Evolutionary conservation across 495 filamentous ascomycete genomes (phyloP).

Genomic region (Chaetomium cochliodes): DNA sequence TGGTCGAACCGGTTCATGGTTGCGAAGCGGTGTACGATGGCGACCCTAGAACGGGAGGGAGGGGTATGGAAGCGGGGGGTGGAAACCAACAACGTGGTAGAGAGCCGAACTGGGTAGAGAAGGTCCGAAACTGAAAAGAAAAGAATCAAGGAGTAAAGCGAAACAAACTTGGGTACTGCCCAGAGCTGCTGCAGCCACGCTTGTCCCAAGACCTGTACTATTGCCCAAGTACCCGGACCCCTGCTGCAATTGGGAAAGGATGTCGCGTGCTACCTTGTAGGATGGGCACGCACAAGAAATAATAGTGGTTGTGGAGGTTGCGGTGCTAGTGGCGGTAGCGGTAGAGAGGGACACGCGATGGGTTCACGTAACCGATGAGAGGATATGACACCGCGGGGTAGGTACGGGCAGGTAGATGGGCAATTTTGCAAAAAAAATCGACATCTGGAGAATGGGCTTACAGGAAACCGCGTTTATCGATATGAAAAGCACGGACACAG

Average conservation of each 20-base stretch:
- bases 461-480: conserved; percentile 9
- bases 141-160: not conserved
- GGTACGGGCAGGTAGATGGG: not conserved
- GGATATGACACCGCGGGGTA: conserved; percentile 7
- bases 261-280: not conserved
- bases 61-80: not conserved
- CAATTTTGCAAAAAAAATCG: not conserved
- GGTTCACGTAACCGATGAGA: not conserved
- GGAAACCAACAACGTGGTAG: not conserved
- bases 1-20: conserved; percentile 24
- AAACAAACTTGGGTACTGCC: conserved; percentile 9
- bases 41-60: not conserved
- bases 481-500: conserved; percentile 11
- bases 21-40: not conserved
- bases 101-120: conserved; percentile 1
- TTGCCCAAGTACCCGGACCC: conserved; percentile 19
- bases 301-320: not conserved
- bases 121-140: not conserved
- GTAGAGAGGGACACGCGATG: not conserved
- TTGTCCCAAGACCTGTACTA: conserved; percentile 8
- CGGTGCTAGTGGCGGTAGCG: not conserved
- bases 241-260: conserved; percentile 9
- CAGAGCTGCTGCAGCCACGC: conserved; percentile 19
- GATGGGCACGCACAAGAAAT: conserved; percentile 11
- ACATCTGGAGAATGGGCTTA: conserved; percentile 10